These are phyloP conservation scores for Graphilbum sp. DNA, from an alignment of 2,329 filamentous ascomycete genomes.

Conservation along the genomic window DNA sequence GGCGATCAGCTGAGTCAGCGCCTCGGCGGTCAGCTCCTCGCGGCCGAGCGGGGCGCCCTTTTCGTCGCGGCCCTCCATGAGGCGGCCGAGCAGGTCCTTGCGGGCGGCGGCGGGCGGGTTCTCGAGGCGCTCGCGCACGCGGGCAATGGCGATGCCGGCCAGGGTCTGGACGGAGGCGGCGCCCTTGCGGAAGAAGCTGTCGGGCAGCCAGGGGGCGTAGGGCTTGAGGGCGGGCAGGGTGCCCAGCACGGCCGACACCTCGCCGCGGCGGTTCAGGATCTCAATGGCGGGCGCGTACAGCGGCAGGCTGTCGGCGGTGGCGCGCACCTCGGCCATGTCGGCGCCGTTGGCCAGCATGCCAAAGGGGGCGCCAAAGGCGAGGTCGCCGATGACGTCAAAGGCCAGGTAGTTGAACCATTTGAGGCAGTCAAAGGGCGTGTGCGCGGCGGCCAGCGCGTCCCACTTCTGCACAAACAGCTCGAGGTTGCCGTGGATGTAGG, in stretches of 20 bases:
- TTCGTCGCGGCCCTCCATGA: constrained; percentile 78
- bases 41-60: constrained; percentile 59
- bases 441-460: constrained; percentile 39
- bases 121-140: constrained; percentile 59
- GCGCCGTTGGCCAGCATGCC: constrained; percentile 66
- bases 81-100: constrained; percentile 62
- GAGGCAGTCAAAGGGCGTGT: constrained; percentile 44
- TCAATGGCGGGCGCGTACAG: constrained; percentile 67
- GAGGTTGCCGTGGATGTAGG: constrained; percentile 71
- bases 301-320: constrained; percentile 39
- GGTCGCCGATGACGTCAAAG: constrained; percentile 34
- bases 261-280: constrained; percentile 74
- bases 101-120: constrained; percentile 49
- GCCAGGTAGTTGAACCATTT: constrained; percentile 62
- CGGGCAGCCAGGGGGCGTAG: constrained; percentile 64
- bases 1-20: constrained; percentile 73
- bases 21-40: constrained; percentile 74
- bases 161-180: constrained; percentile 61
- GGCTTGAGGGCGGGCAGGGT: constrained; percentile 60
- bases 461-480: constrained; percentile 58
- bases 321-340: constrained; percentile 61
- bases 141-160: constrained; percentile 73
- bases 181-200: constrained; percentile 65
- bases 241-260: constrained; percentile 69
- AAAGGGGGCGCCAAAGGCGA: constrained; percentile 63